Base-by-base conservation (phyloP, 2,329 filamentous ascomycete species). In the Diaporthe helianthi region DNA sequence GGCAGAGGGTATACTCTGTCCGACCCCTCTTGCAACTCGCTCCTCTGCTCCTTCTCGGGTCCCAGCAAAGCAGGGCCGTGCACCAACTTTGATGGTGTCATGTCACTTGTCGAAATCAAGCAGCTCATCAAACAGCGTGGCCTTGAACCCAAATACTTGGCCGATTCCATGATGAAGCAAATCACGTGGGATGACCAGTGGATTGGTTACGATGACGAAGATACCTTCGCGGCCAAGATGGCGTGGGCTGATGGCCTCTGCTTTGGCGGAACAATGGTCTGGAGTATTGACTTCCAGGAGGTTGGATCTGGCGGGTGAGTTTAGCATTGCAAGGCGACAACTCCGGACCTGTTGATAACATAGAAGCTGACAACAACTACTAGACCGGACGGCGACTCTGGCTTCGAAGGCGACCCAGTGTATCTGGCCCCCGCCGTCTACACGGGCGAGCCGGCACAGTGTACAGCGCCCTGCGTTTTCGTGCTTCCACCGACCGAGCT, bases 1-100 rank as follows among this genome's bases (percentile, higher is more conserved):
- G 84, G 83, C 0, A 76, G 84, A 6, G 79, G 81, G 1, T 85
- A 81, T 54, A 85, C 80, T 0, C 36, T 80, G 0, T 33, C 70
- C 0, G 72, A 76, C 24, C 69, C 74, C 1, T 71, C 24, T 44
- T 81, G 79, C 53, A 77, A 73, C 13, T 22, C 36, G 0, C 71
- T 75, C 0, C 29, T 24, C 0, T 80, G 79, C 33, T 63, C 49
- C 0, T 79, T 76, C 19, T 46, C 17, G 0, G 76, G 73, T 0
- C 73, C 76, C 0, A 77, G 75, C 65, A 74, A 74, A 19, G 72
- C 78, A 0, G 78, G 61, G 0, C 24, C 52, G 1, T 80, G 78
- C 64, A 78, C 78, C 2, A 73, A 74, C 52, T 69, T 52, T 3
- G 68, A 53, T 0, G 79, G 80, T 3, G 76, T 79, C 1, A 74